Evolutionary conservation across 371 early-diverging fungal genomes (phyloP), one percentile per base, ranked within the genome.

Genomic region (Sporodiniella umbellata): DNA sequence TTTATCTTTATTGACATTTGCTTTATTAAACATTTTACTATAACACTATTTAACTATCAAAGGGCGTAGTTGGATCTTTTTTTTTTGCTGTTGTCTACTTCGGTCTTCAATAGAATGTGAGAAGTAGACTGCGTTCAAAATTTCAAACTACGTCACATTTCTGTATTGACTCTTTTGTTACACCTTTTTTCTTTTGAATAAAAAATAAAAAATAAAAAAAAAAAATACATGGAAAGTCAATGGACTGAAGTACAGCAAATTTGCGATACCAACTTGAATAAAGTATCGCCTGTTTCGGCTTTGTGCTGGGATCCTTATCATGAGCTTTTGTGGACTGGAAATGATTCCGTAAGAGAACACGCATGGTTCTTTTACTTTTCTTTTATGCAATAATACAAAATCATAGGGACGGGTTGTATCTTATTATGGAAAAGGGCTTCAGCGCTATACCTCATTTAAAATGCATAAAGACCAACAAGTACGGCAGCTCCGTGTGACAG

Each of bases 251-350:
- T 76, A 23, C 76, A 72, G 25, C 60, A 65, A 44, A 60, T 70
- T 19, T 76, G 76, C 54, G 70, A 72, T 45, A 48, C 62, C 19
- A 60, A 61, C 45, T 35, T 69, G 11, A 69, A 56, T 37, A 79
- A 79, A 48, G 68, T 66, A 30, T 50, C 72, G n/a, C 68, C 81
- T 8, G 73, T 84, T 18, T 76, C 85, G 19, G 63, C 79, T 21
- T 56, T 84, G 21, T 70, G 78, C 23, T 89, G 85, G 70, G 92
- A 92, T 78, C 78, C 84, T n/a, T 78, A 81, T 45, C 87, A 88
- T 58, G 89, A 89, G 44, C 68, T 92, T 12, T 53, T 92, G 49
- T 92, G 90, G 90, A 66, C 75, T 14, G 92, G 89, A 46, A 83
- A 85, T 56, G 89, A 87, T 45, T 70, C 78, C 43, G 92, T 88